Conservation (phyloP, 225 moss, liverwort and hornwort genomes). For the Straminergon stramineum region DNA sequence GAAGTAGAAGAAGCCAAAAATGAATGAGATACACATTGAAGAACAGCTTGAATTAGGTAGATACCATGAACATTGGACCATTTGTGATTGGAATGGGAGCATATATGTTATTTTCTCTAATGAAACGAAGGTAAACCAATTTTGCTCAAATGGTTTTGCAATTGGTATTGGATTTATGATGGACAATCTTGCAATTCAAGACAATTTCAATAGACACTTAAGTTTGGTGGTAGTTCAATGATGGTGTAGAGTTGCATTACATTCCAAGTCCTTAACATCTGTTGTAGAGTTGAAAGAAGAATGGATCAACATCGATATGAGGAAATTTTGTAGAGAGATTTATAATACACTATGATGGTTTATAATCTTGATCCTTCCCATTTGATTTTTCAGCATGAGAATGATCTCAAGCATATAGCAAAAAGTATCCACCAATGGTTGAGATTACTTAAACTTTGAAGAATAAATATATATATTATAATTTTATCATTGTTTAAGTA, state of each 20-base stretch:
- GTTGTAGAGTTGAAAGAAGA: neutral
- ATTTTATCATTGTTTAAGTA: no score
- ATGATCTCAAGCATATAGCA: neutral
- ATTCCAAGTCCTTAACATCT: accelerated
- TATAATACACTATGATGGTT: neutral
- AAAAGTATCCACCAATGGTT: neutral
- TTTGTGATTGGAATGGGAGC: neutral
- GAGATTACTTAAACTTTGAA: neutral
- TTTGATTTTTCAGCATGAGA: neutral
- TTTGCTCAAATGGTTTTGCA: accelerated
- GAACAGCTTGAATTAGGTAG: neutral
- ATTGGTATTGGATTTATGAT: neutral
- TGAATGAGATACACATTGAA: neutral
- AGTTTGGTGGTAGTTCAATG: no score
- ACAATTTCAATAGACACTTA: neutral
- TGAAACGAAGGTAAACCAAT: neutral
- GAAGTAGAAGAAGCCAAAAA: neutral
- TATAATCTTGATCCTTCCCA: neutral
- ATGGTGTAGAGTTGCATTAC: neutral
- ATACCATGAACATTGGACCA: neutral
- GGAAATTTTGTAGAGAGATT: neutral
- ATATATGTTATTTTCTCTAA: neutral
- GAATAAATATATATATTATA: neutral
- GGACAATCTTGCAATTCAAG: neutral
- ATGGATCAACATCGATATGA: neutral